These are phyloP conservation scores for Aspergillus phoenicis DNA, from an alignment of 2,329 filamentous ascomycete species.

Conservation along the genomic window DNA sequence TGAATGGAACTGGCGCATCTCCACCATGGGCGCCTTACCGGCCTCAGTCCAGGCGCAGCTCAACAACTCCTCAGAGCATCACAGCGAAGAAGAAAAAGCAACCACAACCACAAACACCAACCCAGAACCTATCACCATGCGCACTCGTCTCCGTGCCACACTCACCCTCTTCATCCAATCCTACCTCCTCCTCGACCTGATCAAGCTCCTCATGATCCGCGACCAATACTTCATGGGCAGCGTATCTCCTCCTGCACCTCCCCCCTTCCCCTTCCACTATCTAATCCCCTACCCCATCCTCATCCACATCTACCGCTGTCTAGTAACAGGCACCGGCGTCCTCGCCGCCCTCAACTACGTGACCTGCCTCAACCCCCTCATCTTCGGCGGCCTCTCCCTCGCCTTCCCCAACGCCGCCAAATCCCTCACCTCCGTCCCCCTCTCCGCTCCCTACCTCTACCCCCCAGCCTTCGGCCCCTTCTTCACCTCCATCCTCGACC, in stretches of 20 bases:
- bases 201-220: slow-evolving; percentile 68
- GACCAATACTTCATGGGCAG: slow-evolving; percentile 77
- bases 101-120: too few species aligned
- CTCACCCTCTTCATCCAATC: slow-evolving; percentile 53
- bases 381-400: slow-evolving; percentile 57
- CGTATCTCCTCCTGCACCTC: slow-evolving; percentile 50
- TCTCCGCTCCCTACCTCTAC: slow-evolving; percentile 64
- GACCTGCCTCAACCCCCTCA: slow-evolving; percentile 63
- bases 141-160: slow-evolving; percentile 50
- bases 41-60: slow-evolving; percentile 30
- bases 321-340: slow-evolving; percentile 60
- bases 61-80: slow-evolving; percentile 1
- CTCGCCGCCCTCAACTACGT: slow-evolving; percentile 62
- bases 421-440: slow-evolving; percentile 60
- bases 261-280: slow-evolving; percentile 49
- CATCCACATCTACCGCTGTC: slow-evolving; percentile 59
- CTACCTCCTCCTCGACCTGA: slow-evolving; percentile 70
- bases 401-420: slow-evolving; percentile 57
- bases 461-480: slow-evolving; percentile 59
- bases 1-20: slow-evolving; percentile 62
- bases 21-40: slow-evolving; percentile 46
- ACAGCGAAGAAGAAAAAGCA: slow-evolving; percentile 1
- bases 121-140: background rate
- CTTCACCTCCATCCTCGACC: slow-evolving; percentile 48
- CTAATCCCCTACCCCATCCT: slow-evolving; percentile 39